Evolutionary conservation across 2,329 filamentous ascomycete genomes (phyloP), one percentile per base, ranked within the genome.

Genomic region (Chaetothyriales sp.): DNA sequence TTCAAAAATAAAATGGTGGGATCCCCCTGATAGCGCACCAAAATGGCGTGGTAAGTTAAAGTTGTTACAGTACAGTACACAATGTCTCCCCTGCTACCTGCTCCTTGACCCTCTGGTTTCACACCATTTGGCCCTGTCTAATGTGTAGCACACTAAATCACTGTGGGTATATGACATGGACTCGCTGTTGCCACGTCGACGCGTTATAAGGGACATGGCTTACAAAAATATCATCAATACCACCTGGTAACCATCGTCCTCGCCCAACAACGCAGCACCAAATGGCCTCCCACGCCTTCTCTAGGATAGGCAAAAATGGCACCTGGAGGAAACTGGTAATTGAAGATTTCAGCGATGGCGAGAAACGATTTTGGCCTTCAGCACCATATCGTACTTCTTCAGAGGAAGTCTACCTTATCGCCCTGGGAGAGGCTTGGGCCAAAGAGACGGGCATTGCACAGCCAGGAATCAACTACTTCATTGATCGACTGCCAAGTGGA

Each of bases 401-500:
- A 45, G 70, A 73, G 18, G 64, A 58, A 1, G 54, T 65, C 1
- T 77, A 77, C 58, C 64, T 74, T 0, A 65, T 69, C 25, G 72
- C 71, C 48, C 59, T 78, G 6, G 76, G 65, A 0, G 62, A 59
- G 9, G 61, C 66, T 46, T 78, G 75, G 75, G 67, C 76, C 61
- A 57, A 69, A 46, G 59, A 67, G 20, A 64, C 63, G 9, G 68
- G 68, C 1, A 26, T 49, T 18, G 44, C 47, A 5, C 44, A 48
- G 44, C 25, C 44, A 49, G 54, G 53, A 43, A 61, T 70, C 9
- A 62, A 62, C 1, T 80, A 80, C 60, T 67, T 64, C 1, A 65
- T 82, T 0, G 70, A 78, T 49, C 60, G 62, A 15, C 63, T 81
- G 0, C 79, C 79, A 1, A 61, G 68, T 2, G 76, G 77, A 2